Percentiles rank a stretch among this genome's conserved stretches.
phyloP scores from a whole-genome alignment of 140 eudicot species.

The Anethum foeniculum region DNA sequence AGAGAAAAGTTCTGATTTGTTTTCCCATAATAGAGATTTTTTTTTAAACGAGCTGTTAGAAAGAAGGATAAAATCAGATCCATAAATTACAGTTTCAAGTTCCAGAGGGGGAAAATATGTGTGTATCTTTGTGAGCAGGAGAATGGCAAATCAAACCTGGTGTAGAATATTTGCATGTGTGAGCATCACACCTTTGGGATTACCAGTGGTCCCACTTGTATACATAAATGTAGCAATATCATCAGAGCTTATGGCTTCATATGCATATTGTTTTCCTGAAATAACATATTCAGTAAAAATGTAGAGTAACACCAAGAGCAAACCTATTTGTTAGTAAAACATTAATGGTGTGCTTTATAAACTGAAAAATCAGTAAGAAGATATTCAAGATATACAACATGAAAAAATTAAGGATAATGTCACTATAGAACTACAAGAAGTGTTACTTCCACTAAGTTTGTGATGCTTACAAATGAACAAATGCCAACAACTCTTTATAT shows the following conservation, averaged over 20 bases:
- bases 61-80: not conserved
- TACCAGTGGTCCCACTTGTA: slow-evolving; percentile 96
- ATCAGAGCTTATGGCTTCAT: slow-evolving; percentile 68
- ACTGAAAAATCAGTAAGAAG: not conserved
- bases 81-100: not conserved
- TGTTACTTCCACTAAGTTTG: not conserved
- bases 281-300: slow-evolving; percentile 15
- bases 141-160: slow-evolving; percentile 48
- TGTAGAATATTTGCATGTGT: slow-evolving; percentile 83
- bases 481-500: not conserved
- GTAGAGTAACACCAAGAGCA: not conserved
- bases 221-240: slow-evolving; percentile 83
- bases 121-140: not conserved
- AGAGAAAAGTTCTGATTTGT: not conserved
- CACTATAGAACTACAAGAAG: not conserved
- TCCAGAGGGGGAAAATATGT: not conserved
- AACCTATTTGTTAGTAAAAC: not conserved
- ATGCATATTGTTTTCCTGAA: slow-evolving; percentile 59
- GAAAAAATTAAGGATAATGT: not conserved
- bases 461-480: not conserved
- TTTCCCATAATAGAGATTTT: not conserved
- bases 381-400: not conserved
- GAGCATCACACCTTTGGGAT: slow-evolving; percentile 97
- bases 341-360: not conserved
- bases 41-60: not conserved